These are phyloP conservation scores for Entophlyctis luteolus DNA, from an alignment of 192 early-diverging fungal species.

Conservation along the genomic window DNA sequence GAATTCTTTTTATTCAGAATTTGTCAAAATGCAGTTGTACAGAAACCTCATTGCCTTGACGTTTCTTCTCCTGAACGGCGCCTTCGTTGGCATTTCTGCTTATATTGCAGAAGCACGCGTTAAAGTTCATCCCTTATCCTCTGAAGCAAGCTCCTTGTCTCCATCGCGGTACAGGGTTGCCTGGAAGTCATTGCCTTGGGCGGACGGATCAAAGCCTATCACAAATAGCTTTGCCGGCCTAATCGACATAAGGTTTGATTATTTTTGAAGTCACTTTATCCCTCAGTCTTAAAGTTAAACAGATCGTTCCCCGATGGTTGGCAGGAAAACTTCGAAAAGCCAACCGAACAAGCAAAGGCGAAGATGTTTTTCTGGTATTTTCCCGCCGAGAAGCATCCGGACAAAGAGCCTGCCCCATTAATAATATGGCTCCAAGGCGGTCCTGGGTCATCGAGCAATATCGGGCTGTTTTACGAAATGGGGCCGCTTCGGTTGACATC, in stretches of 20 bases:
- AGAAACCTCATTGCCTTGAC: background rate
- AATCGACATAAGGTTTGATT: conserved; percentile 2
- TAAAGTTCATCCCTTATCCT: background rate
- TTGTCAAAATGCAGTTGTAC: no score
- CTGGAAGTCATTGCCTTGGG: conserved; percentile 6
- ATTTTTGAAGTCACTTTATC: no score
- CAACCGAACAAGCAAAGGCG: background rate
- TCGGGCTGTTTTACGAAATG: conserved; percentile 70
- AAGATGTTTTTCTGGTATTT: conserved; percentile 71
- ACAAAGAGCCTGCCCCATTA: conserved; percentile 55
- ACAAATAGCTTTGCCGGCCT: conserved; percentile 14
- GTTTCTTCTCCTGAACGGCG: background rate
- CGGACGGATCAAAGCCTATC: background rate
- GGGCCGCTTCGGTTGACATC: conserved; percentile 62
- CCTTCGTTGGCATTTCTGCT: background rate
- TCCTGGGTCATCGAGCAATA: conserved; percentile 75
- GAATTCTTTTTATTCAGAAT: no score
- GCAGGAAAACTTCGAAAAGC: background rate
- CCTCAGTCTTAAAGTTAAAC: background rate
- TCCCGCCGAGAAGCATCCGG: conserved; percentile 56
- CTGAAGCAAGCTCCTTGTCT: background rate
- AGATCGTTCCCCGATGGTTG: conserved; percentile 15
- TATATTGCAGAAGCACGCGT: background rate
- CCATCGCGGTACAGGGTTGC: background rate
- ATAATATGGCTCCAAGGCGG: conserved; percentile 81